A percentile compares a stretch with the other conserved stretches of the same genome.
Conservation (phyloP, 352 stramenopile genomes). For the Phytophthora quininea region DNA sequence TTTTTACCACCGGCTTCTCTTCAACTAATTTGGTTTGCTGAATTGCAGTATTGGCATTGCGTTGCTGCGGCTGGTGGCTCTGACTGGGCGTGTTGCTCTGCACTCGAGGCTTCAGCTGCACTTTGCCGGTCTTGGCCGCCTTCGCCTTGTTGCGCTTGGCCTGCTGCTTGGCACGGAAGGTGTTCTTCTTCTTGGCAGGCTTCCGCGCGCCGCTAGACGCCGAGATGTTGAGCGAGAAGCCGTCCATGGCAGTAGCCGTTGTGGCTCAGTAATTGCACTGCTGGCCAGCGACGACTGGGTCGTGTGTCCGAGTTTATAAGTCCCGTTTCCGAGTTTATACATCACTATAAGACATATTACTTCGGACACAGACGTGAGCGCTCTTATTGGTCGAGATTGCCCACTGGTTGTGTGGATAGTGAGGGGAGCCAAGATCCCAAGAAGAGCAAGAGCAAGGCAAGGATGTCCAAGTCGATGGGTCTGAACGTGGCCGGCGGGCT, state of each 20-base stretch:
- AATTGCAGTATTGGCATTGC: background rate
- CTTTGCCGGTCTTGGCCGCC: constrained; percentile 39
- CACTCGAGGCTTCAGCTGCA: constrained; percentile 3
- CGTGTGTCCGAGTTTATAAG: constrained; percentile 6
- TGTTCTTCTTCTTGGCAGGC: constrained; percentile 75
- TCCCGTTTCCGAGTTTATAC: constrained; percentile 14
- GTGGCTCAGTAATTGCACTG: background rate
- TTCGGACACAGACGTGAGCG: background rate
- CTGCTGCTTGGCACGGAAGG: constrained; percentile 79
- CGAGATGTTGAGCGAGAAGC: constrained; percentile 86
- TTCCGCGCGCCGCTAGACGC: constrained; percentile 46
- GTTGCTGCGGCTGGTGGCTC: constrained; percentile 2
- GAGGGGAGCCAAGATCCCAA: constrained; percentile 38
- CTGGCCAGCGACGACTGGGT: constrained; percentile 11
- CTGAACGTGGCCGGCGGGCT: constrained; percentile 96
- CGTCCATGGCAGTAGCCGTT: constrained; percentile 41
- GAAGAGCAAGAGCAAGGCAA: constrained; percentile 14
- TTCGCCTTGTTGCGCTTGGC: constrained; percentile 59
- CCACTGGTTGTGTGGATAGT: constrained; percentile 9
- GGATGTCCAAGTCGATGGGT: constrained; percentile 94
- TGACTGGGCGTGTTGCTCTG: constrained; percentile 9
- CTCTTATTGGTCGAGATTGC: constrained; percentile 23
- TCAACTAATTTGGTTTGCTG: constrained; percentile 9
- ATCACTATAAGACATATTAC: background rate
- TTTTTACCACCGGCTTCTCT: constrained; percentile 6